These are phyloP conservation scores for Aspergillus diversus DNA, from an alignment of 495 filamentous ascomycete genomes.

Conservation along the genomic window DNA sequence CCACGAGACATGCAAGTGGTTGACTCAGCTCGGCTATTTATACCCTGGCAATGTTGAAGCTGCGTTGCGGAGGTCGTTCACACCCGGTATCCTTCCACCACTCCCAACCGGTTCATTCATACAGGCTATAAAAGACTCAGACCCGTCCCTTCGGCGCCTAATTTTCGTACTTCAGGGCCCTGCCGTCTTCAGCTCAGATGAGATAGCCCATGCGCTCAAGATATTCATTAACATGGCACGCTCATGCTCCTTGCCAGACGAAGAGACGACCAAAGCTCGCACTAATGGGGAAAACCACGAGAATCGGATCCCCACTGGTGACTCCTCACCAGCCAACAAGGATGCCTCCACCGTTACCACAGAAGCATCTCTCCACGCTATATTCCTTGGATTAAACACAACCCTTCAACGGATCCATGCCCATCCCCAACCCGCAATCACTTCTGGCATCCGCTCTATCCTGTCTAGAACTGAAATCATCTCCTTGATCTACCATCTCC, in stretches of 20 bases:
- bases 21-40: constrained; percentile 65
- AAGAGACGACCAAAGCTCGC: constrained; percentile 37
- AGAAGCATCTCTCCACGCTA: constrained; percentile 32
- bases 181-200: constrained; percentile 45
- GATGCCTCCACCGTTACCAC: constrained; percentile 10
- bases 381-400: constrained; percentile 45
- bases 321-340: constrained; percentile 27
- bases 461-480: constrained; percentile 70
- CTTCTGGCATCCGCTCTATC: constrained; percentile 64
- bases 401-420: constrained; percentile 66
- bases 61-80: constrained; percentile 55
- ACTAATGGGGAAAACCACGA: constrained; percentile 34
- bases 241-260: constrained; percentile 34
- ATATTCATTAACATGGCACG: constrained; percentile 44
- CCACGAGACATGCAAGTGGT: constrained; percentile 58
- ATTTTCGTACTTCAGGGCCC: constrained; percentile 54
- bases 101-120: constrained; percentile 62
- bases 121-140: constrained; percentile 59
- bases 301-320: constrained; percentile 24
- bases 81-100: constrained; percentile 44
- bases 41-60: constrained; percentile 62
- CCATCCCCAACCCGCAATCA: constrained; percentile 59
- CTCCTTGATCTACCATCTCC: constrained; percentile 73
- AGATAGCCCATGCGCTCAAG: constrained; percentile 47
- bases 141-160: constrained; percentile 63